Evolutionary conservation across 2,329 filamentous ascomycete genomes (phyloP).

Genomic region (Aspergillus flavus): DNA sequence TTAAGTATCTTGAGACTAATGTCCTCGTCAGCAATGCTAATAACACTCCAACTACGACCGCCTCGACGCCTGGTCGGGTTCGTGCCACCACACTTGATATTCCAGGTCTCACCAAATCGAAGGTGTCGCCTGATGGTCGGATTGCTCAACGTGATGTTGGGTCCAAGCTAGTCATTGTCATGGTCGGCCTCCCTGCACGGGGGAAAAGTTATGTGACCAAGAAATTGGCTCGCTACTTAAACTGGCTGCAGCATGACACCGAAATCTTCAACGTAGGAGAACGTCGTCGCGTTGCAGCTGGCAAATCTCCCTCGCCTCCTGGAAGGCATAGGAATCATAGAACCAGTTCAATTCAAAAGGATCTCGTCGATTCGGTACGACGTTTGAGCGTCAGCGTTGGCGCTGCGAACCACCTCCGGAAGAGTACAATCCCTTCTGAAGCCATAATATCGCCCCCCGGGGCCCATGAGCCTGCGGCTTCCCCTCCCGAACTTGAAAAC

Average conservation of each 20-base stretch:
- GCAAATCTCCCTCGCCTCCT: conserved; percentile 47
- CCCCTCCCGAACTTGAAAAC: conserved; percentile 30
- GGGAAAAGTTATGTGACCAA: conserved; percentile 99
- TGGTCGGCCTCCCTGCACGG: conserved; percentile 93
- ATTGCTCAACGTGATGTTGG: conserved; percentile 94
- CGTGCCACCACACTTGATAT: conserved; percentile 97
- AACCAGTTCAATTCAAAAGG: conserved; percentile 40
- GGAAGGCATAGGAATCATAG: conserved; percentile 21
- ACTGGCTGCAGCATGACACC: conserved; percentile 96
- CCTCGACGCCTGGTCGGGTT: conserved; percentile 71
- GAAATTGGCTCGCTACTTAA: conserved; percentile 91
- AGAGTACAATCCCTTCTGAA: conserved; percentile 18
- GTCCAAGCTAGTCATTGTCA: conserved; percentile 94
- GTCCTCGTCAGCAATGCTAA: conserved; percentile 7
- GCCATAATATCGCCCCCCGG: conserved; percentile 19
- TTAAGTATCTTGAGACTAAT: neutral
- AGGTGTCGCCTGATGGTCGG: conserved; percentile 90
- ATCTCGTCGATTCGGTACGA: conserved; percentile 48
- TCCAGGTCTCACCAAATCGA: conserved; percentile 91
- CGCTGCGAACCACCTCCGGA: conserved; percentile 24
- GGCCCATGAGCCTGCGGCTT: conserved; percentile 22
- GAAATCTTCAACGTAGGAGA: conserved; percentile 98
- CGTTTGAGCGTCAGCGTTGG: conserved; percentile 44
- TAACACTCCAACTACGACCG: conserved; percentile 27
- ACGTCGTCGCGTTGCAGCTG: conserved; percentile 74